A percentile compares a stretch with the other conserved stretches of the same genome.
These are phyloP conservation scores for Lactarius deliciosus DNA, from an alignment of 768 basidiomycete genomes.

Conservation along the genomic window DNA sequence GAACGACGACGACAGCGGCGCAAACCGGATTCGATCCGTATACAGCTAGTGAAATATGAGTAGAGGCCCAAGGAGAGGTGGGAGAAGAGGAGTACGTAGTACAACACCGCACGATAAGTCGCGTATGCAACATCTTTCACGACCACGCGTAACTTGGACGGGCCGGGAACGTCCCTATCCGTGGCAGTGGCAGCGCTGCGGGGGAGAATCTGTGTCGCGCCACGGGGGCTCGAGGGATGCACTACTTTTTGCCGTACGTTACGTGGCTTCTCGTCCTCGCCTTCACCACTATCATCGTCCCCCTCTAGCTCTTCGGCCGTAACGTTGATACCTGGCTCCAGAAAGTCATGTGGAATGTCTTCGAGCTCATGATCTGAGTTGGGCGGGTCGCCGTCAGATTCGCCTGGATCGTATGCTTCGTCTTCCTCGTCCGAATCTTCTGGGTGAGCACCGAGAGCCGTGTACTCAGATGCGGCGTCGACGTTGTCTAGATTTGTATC, in stretches of 20 bases:
- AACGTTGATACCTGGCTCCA: constrained; percentile 7
- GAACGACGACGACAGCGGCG: constrained; percentile 78
- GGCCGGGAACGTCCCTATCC: constrained; percentile 34
- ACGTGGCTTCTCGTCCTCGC: constrained; percentile 27
- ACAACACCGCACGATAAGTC: constrained; percentile 67
- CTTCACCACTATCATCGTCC: constrained; percentile 4
- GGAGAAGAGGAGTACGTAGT: constrained; percentile 56
- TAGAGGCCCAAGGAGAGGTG: not conserved
- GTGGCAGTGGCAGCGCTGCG: not conserved
- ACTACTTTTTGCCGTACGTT: constrained; percentile 38
- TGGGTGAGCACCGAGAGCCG: constrained; percentile 37
- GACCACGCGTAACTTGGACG: constrained; percentile 52
- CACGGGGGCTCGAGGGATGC: constrained; percentile 45
- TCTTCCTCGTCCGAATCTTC: constrained; percentile 58
- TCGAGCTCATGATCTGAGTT: constrained; percentile 22
- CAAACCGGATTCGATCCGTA: constrained; percentile 81
- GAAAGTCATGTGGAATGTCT: constrained; percentile 15
- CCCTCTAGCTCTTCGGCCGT: constrained; percentile 3
- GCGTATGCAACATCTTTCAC: constrained; percentile 59
- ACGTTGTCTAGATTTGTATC: constrained; percentile 29
- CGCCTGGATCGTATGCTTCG: constrained; percentile 35
- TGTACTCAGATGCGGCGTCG: constrained; percentile 51
- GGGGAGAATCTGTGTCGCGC: constrained; percentile 23
- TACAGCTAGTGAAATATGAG: constrained; percentile 55
- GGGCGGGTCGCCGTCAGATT: constrained; percentile 22